phyloP scores from a whole-genome alignment of 2,329 filamentous ascomycete genomes.

The Cephalotrichum gorgonifer region DNA sequence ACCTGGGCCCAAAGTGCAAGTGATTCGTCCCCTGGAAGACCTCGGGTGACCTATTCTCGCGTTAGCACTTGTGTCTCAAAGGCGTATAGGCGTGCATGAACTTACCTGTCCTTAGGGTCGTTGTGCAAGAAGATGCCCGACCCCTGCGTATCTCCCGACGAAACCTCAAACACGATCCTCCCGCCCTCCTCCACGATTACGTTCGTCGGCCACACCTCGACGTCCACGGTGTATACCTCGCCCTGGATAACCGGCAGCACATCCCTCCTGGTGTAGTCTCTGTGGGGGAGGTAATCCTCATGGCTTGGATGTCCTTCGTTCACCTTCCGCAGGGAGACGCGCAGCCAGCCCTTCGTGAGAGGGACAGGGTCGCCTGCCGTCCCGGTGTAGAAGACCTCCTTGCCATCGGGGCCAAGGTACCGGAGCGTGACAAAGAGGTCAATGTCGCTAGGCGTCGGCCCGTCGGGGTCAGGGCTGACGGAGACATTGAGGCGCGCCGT shows the following conservation, averaged over 20 bases:
- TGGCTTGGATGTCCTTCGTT: constrained; percentile 39
- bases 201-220: constrained; percentile 57
- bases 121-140: constrained; percentile 45
- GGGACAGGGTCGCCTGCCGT: constrained; percentile 55
- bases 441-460: constrained; percentile 35
- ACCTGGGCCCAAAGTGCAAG: constrained; percentile 37
- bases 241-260: constrained; percentile 41
- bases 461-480: constrained; percentile 39
- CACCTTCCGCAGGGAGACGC: constrained; percentile 44
- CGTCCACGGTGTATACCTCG: constrained; percentile 47
- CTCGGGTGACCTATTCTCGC: constrained; percentile 9
- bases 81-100: background rate
- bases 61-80: background rate
- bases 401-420: constrained; percentile 40
- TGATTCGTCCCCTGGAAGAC: constrained; percentile 36
- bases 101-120: constrained; percentile 34
- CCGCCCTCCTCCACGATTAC: constrained; percentile 37
- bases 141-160: constrained; percentile 48
- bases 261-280: constrained; percentile 46
- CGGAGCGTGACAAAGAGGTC: constrained; percentile 55
- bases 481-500: constrained; percentile 56
- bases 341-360: constrained; percentile 54
- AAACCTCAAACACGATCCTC: constrained; percentile 43
- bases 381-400: constrained; percentile 54
- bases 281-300: constrained; percentile 40